Evolutionary conservation across 2,329 filamentous ascomycete genomes (phyloP), one percentile per base, ranked within the genome.

Genomic region (Trichoderma pleuroti): DNA sequence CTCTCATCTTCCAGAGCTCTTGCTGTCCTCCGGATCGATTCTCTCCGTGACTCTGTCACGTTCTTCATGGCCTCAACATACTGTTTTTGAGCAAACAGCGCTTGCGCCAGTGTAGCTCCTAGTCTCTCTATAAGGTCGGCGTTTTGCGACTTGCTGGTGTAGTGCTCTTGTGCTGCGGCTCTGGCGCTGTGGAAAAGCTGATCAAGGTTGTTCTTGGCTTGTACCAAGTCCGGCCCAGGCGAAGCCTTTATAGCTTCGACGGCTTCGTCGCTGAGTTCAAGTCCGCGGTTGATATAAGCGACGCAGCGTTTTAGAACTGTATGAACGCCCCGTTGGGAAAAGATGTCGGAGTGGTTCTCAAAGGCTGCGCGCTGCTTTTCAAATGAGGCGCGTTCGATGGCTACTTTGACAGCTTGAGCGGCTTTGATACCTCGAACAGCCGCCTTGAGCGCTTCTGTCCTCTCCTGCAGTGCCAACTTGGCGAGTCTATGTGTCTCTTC

Each of bases 391-490:
- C 68, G 62, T 28, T 72, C 66, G 26, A 72, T 65, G 5, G 67
- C 67, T 9, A 72, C 21, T 10, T 72, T 72, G 57, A 70, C 69
- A 14, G 60, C 70, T n/a, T 70, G 65, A 26, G 39, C 60, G 7
- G 57, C 46, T 21, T 30, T 72, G 14, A 69, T 59, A 4, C 70
- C 67, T 32, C 67, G 46, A 39, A 72, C 67, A 5, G 67, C 66
- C 5, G 70, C 70, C 52, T 72, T 70, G 4, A 70, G 62, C n/a
- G 52, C 61, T 30, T 59, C 65, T 32, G 70, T 72, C 12, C 66
- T 72, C 60, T 70, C 57, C 24, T 70, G 46, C 5, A 70, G 67
- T 4, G 66, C 32, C 21, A 24, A 9, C n/a, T 72, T 72, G 0
- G 70, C 70, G 16, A 49, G 26, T 18, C 49, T 56, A 4, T 70